Evolutionary conservation across 495 filamentous ascomycete species (phyloP), one percentile per base, ranked within the genome.

Genomic region (Endocarpon pusillum): DNA sequence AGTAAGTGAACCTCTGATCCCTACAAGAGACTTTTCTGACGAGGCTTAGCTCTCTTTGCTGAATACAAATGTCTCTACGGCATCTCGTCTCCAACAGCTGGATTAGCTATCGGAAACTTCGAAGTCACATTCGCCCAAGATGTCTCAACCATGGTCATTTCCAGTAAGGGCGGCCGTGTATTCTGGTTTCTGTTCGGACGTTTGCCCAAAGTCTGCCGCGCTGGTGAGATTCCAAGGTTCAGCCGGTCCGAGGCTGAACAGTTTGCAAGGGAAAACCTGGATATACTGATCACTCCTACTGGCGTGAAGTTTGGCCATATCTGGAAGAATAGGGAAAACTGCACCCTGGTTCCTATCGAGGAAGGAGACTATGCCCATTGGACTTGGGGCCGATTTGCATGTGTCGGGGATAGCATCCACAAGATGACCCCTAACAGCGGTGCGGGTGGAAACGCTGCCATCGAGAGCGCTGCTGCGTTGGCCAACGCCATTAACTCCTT

Each of bases 11-110:
- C 34, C 37, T n/a, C n/a, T n/a, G n/a, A n/a, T n/a, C n/a, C n/a
- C n/a, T n/a, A n/a, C n/a, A n/a, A n/a, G n/a, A n/a, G n/a, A n/a
- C n/a, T n/a, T n/a, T n/a, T 21, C 2, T 48, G 11, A 43, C 26
- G 20, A 49, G 38, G 2, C 56, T 46, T 33, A 47, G 45, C 7
- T 20, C 35, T 36, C 32, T 56, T 29, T 48, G 40, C 37, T 40
- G 42, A 44, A 19, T 59, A 55, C 35, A 40, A 46, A 18, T 55
- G 49, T 23, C 30, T 67, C 2, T 64, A 61, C 32, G 61, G 64
- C 14, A 50, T 56, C 9, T 43, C 46, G 41, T 41, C 20, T 24
- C 43, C 6, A 31, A 41, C 0, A 19, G 30, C 24, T 22, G 34
- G 11, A 12, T 19, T n/a, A 44, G 39, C 31, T 52, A 49, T 39